Base-by-base conservation (phyloP, 306 rosid genomes). In the Dalbergia oliveri region DNA sequence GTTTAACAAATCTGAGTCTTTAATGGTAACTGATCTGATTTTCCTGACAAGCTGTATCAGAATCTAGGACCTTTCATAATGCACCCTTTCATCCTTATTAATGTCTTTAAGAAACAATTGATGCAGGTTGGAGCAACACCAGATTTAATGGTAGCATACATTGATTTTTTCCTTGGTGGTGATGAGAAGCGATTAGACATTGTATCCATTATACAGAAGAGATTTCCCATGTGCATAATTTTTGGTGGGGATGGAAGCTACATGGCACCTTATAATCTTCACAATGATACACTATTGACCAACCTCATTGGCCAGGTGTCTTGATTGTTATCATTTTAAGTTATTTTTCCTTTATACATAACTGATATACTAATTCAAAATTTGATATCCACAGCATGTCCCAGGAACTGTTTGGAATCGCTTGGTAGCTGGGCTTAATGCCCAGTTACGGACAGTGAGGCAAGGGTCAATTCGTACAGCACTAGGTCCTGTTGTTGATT, bases 191-290 rank as follows among this genome's bases (percentile, higher is more conserved):
- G 98, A 51, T 80, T 88, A 61, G 99, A 95, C 78, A 90, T 91
- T 84, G 99, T 95, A 11, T 90, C 99, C 68, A 93, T 95, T 81
- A 95, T 95, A 84, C 91, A 91, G 82, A 93, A 95, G 84, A 93
- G 99, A 84, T 95, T 91, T 69, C 99, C 99, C 44, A 93, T 95
- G 99, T 95, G 97, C 90, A 89, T 95, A 77, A 84, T 95, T 78
- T 95, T 95, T 90, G 99, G 99, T 81, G 99, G 99, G 75, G 85
- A 91, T 84, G 99, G 99, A 33, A 95, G 97, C 87, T 95, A 91
- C 85, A 93, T 95, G 99, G 88, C 94, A 4, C 98, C 98, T 66
- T 95, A 95, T 78, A 90, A 93, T 88, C 90, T 95, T 84, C 93
- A 95, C 81, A 93, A 87, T 84, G 99, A 95, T 86, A 76, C 94